A percentile compares a stretch with the other conserved stretches of the same genome.
phyloP scores from a whole-genome alignment of 345 rosid species.

The Eucalyptus globulus region DNA sequence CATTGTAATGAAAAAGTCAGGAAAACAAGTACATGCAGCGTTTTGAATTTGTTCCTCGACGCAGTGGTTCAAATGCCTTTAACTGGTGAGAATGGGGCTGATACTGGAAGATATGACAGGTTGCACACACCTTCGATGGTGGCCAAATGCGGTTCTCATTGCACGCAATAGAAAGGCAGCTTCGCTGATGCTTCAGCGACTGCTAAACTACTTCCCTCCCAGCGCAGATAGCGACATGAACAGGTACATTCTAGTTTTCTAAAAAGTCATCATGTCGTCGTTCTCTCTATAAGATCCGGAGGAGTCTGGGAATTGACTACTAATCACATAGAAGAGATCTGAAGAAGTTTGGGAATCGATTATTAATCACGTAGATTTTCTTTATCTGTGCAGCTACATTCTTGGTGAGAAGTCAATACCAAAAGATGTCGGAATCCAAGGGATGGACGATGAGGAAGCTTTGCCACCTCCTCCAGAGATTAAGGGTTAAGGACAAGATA shows the following conservation, averaged over 20 bases:
- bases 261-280: background rate
- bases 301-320: too few relatives aligned
- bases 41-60: background rate
- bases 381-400: conserved; percentile 39
- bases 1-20: background rate
- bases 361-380: background rate
- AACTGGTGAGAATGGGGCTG: background rate
- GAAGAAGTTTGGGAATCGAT: background rate
- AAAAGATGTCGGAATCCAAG: conserved; percentile 57
- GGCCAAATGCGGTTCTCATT: conserved; percentile 84
- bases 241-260: conserved; percentile 24
- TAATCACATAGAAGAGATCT: too few relatives aligned
- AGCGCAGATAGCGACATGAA: conserved; percentile 51
- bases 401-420: conserved; percentile 75
- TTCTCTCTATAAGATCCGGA: background rate
- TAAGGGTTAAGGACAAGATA: conserved; percentile 10
- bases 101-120: conserved; percentile 21
- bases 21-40: background rate
- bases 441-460: conserved; percentile 41
- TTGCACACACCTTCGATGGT: conserved; percentile 90
- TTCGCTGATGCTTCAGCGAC: conserved; percentile 54
- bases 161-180: conserved; percentile 62
- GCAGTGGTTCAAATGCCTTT: background rate
- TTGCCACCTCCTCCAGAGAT: conserved; percentile 44
- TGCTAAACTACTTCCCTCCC: conserved; percentile 87